Conservation (phyloP, 441 rosid species). For the Metrosideros polymorpha region DNA sequence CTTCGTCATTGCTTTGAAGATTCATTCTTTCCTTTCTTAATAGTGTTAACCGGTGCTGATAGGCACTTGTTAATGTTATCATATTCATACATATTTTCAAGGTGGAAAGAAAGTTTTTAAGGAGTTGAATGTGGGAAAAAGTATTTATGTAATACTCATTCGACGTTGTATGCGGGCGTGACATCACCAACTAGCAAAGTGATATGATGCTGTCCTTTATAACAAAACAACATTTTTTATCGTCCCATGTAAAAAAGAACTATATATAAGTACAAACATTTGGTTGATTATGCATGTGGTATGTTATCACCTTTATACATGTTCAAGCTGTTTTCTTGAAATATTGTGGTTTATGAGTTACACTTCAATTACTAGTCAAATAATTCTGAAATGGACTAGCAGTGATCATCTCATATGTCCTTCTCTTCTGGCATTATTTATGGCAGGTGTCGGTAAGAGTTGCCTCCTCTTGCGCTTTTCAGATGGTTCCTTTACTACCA, state of each 20-base stretch:
- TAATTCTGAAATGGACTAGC: not conserved
- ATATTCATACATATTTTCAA: not conserved
- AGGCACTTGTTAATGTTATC: not conserved
- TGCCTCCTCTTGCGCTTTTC: constrained; percentile 99
- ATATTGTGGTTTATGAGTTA: not conserved
- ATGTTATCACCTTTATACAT: not conserved
- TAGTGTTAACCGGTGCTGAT: not conserved
- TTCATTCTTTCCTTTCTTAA: not conserved
- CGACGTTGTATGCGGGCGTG: not conserved
- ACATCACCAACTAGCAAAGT: not conserved
- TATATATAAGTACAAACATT: not conserved
- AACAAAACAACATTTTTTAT: not conserved
- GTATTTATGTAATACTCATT: not conserved
- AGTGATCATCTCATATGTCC: not conserved
- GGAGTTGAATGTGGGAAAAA: not conserved
- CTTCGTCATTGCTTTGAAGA: not conserved
- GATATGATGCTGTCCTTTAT: not conserved
- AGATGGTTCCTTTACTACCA: constrained; percentile 96
- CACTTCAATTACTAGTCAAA: not conserved
- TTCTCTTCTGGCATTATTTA: not conserved
- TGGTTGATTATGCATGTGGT: not conserved
- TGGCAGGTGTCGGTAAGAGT: constrained; percentile 96
- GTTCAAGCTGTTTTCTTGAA: not conserved
- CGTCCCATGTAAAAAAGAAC: not conserved
- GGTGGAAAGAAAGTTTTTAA: not conserved